Evolutionary conservation across 2,329 filamentous ascomycete genomes (phyloP).

Genomic region (Macroventuria anomochaeta): DNA sequence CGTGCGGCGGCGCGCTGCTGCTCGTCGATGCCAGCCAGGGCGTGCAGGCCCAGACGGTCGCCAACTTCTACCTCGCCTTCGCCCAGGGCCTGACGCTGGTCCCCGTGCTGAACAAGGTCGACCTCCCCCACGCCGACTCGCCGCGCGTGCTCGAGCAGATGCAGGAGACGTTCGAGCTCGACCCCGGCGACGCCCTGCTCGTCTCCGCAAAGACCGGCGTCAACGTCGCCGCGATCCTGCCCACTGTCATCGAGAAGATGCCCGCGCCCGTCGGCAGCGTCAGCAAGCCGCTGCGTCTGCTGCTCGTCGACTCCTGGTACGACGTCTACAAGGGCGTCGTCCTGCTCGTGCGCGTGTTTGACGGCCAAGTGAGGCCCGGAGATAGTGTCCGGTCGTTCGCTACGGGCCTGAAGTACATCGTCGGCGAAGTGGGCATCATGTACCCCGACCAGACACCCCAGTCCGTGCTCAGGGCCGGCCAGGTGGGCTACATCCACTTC

Average conservation of each 20-base stretch:
- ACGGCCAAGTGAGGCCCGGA: slow-evolving; percentile 81
- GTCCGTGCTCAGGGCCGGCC: slow-evolving; percentile 80
- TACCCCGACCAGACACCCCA: slow-evolving; percentile 88
- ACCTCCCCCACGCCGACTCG: slow-evolving; percentile 88
- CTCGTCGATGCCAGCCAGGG: slow-evolving; percentile 96
- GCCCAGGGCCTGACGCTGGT: slow-evolving; percentile 85
- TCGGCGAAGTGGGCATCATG: slow-evolving; percentile 97
- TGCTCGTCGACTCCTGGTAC: slow-evolving; percentile 98
- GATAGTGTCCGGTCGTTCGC: slow-evolving; percentile 88
- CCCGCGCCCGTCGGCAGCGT: slow-evolving; percentile 79
- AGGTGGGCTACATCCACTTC: slow-evolving; percentile 96
- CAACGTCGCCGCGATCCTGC: slow-evolving; percentile 83
- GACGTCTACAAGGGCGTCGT: slow-evolving; percentile 95
- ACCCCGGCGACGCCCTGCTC: slow-evolving; percentile 73
- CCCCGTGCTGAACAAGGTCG: slow-evolving; percentile 96
- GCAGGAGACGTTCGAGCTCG: slow-evolving; percentile 83
- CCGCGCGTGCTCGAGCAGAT: slow-evolving; percentile 86
- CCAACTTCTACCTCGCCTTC: slow-evolving; percentile 98
- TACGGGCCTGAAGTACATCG: slow-evolving; percentile 86
- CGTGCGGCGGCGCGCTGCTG: slow-evolving; percentile 85
- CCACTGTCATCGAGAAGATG: slow-evolving; percentile 83
- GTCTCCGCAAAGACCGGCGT: slow-evolving; percentile 94
- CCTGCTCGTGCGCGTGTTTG: slow-evolving; percentile 87
- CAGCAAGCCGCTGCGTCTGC: slow-evolving; percentile 75
- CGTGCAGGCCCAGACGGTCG: slow-evolving; percentile 96